Conservation (phyloP, 805 yeast species). For the Metschnikowia lachancei region DNA sequence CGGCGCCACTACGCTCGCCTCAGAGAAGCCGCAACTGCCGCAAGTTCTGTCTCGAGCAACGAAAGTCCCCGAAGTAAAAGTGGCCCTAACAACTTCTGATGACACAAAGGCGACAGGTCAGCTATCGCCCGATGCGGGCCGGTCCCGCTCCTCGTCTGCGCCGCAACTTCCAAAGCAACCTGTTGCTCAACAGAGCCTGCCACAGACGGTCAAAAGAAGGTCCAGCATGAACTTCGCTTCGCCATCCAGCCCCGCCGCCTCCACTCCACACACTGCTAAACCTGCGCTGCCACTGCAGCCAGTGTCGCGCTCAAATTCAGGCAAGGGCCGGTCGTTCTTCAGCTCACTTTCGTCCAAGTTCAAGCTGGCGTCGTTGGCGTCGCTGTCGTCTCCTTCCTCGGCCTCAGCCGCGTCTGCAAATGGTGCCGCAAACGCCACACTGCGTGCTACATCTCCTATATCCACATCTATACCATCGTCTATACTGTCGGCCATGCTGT, state of each 20-base stretch:
- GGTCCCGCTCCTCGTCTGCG: conserved; percentile 28
- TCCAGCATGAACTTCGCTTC: conserved; percentile 9
- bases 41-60: background rate
- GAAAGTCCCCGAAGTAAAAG: background rate
- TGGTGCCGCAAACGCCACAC: background rate
- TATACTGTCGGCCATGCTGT: too few relatives aligned
- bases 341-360: conserved; percentile 42
- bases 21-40: background rate
- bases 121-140: background rate
- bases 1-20: background rate
- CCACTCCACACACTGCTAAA: background rate
- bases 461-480: too few relatives aligned
- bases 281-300: background rate
- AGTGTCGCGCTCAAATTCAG: conserved; percentile 12
- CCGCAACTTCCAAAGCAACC: conserved; percentile 14
- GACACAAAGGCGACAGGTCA: background rate
- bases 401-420: conserved; percentile 1
- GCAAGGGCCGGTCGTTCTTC: conserved; percentile 26
- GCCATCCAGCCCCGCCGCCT: background rate
- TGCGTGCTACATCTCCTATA: background rate
- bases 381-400: conserved; percentile 6
- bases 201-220: conserved; percentile 13
- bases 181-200: background rate
- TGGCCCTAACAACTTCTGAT: background rate
- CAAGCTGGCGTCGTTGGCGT: conserved; percentile 22